Percentiles rank a stretch among this genome's conserved stretches.
Evolutionary conservation across 2,329 filamentous ascomycete species (phyloP).

Genomic region (Cryphonectria radicalis): DNA sequence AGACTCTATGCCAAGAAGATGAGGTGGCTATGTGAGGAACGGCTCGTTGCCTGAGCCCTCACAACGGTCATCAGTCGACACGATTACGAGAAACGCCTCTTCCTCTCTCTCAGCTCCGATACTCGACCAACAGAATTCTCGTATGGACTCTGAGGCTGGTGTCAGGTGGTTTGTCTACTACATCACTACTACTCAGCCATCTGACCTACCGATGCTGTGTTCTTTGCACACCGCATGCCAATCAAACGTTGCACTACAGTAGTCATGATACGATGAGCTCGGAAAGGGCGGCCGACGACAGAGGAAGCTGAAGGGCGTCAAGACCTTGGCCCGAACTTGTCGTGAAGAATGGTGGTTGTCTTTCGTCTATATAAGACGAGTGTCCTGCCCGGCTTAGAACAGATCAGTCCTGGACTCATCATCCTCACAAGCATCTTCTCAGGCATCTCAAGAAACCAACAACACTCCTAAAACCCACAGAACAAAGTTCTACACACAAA

Average conservation of each 20-base stretch:
- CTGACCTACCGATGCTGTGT: slow-evolving; percentile 16
- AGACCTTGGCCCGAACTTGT: not conserved
- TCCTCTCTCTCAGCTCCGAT: not conserved
- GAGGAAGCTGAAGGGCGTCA: slow-evolving; percentile 1
- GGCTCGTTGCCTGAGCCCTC: not conserved
- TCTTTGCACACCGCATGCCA: slow-evolving; percentile 11
- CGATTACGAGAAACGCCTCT: not conserved
- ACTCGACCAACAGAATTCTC: not conserved
- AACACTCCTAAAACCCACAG: not conserved
- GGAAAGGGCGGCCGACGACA: slow-evolving; percentile 20
- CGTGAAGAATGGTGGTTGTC: not conserved
- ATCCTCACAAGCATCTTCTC: slow-evolving; percentile 14
- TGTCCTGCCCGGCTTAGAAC: not conserved
- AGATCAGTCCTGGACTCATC: not conserved
- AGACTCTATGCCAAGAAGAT: not conserved
- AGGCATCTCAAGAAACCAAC: not conserved
- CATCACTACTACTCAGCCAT: slow-evolving; percentile 10
- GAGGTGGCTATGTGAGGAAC: not conserved
- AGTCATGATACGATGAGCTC: slow-evolving; percentile 13
- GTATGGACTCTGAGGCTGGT: not conserved
- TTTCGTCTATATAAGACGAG: slow-evolving; percentile 16
- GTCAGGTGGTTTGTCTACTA: not conserved
- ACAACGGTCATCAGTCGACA: not conserved
- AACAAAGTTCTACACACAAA: not conserved
- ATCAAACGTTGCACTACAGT: slow-evolving; percentile 25